A percentile compares a stretch with the other conserved stretches of the same genome.
Conservation (phyloP, 352 stramenopile species). For the Lagenidium sp. region DNA sequence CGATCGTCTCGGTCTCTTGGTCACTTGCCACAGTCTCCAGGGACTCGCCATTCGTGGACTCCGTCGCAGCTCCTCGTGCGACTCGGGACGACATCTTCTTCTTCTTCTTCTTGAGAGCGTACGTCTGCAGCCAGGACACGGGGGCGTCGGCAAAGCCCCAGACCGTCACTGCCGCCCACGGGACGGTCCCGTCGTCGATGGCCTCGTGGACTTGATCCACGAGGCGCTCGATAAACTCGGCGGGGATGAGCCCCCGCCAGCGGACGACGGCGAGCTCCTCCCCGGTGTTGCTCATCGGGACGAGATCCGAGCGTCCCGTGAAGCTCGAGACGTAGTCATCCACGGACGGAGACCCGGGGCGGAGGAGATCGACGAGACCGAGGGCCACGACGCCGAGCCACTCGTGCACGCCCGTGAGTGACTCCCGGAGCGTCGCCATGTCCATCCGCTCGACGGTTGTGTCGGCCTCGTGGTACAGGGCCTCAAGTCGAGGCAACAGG, state of each 20-base stretch:
- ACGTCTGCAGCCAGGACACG: slow-evolving; percentile 54
- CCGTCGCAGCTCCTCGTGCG: too few species aligned
- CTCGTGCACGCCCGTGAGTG: slow-evolving; percentile 51
- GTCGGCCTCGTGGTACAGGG: slow-evolving; percentile 20
- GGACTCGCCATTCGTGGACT: too few species aligned
- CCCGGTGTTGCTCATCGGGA: slow-evolving; percentile 22
- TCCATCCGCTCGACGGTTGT: neutral
- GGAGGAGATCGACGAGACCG: slow-evolving; percentile 40
- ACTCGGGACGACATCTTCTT: too few species aligned
- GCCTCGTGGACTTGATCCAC: slow-evolving; percentile 37
- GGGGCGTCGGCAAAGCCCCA: slow-evolving; percentile 73
- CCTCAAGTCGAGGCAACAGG: slow-evolving; percentile 44
- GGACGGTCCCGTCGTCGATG: slow-evolving; percentile 36
- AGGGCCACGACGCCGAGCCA: slow-evolving; percentile 71
- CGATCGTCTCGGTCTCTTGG: neutral
- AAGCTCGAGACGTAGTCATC: slow-evolving; percentile 82
- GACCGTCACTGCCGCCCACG: slow-evolving; percentile 64
- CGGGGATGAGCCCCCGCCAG: slow-evolving; percentile 67
- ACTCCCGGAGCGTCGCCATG: slow-evolving; percentile 13
- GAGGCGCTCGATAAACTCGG: slow-evolving; percentile 41
- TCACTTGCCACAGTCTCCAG: too few species aligned
- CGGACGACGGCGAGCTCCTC: slow-evolving; percentile 38
- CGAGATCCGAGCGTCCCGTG: slow-evolving; percentile 22
- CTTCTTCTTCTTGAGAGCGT: slow-evolving; percentile 13
- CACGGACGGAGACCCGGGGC: slow-evolving; percentile 23